A percentile compares a stretch with the other conserved stretches of the same genome.
Evolutionary conservation across 257 asterid species (phyloP).

Genomic region (Misopates orontium): DNA sequence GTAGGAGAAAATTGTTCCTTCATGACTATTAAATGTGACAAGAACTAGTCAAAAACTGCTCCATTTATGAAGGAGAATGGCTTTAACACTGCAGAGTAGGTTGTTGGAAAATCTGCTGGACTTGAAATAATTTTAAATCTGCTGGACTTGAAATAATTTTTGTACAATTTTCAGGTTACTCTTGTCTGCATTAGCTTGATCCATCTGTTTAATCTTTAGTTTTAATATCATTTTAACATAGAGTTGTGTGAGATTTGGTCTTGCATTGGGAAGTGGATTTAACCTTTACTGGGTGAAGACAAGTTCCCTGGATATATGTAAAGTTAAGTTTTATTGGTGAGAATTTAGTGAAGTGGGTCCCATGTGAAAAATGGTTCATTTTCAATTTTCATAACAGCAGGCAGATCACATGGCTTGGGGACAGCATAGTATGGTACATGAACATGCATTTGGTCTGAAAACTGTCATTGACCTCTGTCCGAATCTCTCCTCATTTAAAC

Average conservation of each 20-base stretch:
- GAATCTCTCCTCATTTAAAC: slow-evolving; percentile 22
- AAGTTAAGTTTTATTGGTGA: slow-evolving; percentile 2
- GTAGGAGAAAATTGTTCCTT: not conserved
- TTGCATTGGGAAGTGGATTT: not conserved
- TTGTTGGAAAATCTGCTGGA: not conserved
- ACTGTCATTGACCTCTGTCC: slow-evolving; percentile 45
- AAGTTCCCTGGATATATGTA: not conserved
- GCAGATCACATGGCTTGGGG: slow-evolving; percentile 50
- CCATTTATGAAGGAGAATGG: not conserved
- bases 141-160: too few relatives aligned
- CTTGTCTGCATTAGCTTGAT: not conserved
- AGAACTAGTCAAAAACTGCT: slow-evolving; percentile 5
- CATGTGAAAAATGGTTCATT: slow-evolving; percentile 10
- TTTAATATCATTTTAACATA: not conserved
- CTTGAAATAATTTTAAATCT: slow-evolving; percentile 7
- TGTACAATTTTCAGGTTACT: not conserved
- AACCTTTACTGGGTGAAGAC: not conserved
- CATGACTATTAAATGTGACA: not conserved
- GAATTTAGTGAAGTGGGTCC: slow-evolving; percentile 33
- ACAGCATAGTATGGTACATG: slow-evolving; percentile 15
- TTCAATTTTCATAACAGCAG: slow-evolving; percentile 31
- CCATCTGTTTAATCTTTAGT: not conserved
- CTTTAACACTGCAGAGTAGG: slow-evolving; percentile 1
- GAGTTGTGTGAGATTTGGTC: not conserved
- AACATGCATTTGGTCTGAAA: slow-evolving; percentile 46